These are phyloP conservation scores for Colletotrichum sp. DNA, from an alignment of 2,329 filamentous ascomycete species.

Conservation along the genomic window DNA sequence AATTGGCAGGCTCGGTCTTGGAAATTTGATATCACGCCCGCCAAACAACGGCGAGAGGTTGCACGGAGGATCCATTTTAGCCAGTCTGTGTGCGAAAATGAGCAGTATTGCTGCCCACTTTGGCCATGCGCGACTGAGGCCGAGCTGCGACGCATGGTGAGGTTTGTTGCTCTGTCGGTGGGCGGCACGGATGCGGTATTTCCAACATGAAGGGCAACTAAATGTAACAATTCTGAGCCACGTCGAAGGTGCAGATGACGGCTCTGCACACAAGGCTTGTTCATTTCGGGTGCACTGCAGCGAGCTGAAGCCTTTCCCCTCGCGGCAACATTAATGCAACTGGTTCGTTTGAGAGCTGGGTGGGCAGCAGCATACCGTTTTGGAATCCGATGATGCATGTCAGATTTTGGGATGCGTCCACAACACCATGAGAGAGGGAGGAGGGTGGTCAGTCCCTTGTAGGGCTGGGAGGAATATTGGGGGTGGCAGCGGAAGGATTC, in stretches of 20 bases:
- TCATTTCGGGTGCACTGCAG: constrained; percentile 1
- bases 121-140: background rate
- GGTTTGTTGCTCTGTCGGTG: background rate
- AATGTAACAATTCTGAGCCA: constrained; percentile 7
- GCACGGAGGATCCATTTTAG: background rate
- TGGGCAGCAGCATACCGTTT: constrained; percentile 6
- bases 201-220: background rate
- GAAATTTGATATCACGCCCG: background rate
- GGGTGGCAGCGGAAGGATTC: constrained; percentile 21
- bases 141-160: background rate
- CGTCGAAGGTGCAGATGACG: constrained; percentile 11
- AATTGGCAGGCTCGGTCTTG: constrained; percentile 16
- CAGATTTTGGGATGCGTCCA: constrained; percentile 8
- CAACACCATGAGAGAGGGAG: background rate
- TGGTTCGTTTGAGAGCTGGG: constrained; percentile 4
- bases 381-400: constrained; percentile 17
- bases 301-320: background rate
- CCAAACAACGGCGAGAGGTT: background rate
- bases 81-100: background rate
- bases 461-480: constrained; percentile 17
- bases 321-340: background rate
- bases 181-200: background rate
- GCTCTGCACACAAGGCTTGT: background rate
- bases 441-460: constrained; percentile 7
- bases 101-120: background rate